Conservation (phyloP, 1,139 yeast species). For the Diutina neorugosa region DNA sequence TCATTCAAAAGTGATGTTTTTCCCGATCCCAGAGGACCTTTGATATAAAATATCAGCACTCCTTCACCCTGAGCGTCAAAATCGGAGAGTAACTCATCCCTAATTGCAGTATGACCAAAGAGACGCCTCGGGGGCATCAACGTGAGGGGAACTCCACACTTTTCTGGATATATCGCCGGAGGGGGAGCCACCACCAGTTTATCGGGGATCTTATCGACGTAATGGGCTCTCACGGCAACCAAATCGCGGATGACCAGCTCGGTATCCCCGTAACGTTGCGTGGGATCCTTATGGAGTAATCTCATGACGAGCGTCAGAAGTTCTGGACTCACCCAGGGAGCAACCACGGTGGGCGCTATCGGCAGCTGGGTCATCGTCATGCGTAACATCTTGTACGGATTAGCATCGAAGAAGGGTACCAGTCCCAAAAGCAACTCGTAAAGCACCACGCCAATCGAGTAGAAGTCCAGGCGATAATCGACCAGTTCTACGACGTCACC, state of each 20-base stretch:
- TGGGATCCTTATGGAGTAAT: slow-evolving; percentile 31
- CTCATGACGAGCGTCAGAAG: slow-evolving; percentile 32
- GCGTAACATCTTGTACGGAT: slow-evolving; percentile 26
- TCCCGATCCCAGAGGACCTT: slow-evolving; percentile 39
- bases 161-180: slow-evolving; percentile 10
- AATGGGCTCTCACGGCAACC: slow-evolving; percentile 12
- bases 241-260: slow-evolving; percentile 29
- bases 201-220: slow-evolving; percentile 5
- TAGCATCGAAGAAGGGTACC: slow-evolving; percentile 32
- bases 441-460: slow-evolving; percentile 37
- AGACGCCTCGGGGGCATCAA: background rate
- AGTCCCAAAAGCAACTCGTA: slow-evolving; percentile 37
- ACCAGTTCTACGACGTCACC: slow-evolving; percentile 29
- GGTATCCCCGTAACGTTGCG: slow-evolving; percentile 28
- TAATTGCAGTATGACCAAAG: background rate
- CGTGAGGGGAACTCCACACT: background rate
- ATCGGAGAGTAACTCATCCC: background rate
- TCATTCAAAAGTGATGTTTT: slow-evolving; percentile 34
- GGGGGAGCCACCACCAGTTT: background rate
- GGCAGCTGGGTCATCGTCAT: slow-evolving; percentile 34
- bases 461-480: slow-evolving; percentile 40
- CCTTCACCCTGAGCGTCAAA: slow-evolving; percentile 7
- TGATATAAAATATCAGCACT: slow-evolving; percentile 22
- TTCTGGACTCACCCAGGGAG: slow-evolving; percentile 22
- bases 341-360: slow-evolving; percentile 25